phyloP scores from a whole-genome alignment of 2,329 filamentous ascomycete genomes.

The Colletotrichum magnum region DNA sequence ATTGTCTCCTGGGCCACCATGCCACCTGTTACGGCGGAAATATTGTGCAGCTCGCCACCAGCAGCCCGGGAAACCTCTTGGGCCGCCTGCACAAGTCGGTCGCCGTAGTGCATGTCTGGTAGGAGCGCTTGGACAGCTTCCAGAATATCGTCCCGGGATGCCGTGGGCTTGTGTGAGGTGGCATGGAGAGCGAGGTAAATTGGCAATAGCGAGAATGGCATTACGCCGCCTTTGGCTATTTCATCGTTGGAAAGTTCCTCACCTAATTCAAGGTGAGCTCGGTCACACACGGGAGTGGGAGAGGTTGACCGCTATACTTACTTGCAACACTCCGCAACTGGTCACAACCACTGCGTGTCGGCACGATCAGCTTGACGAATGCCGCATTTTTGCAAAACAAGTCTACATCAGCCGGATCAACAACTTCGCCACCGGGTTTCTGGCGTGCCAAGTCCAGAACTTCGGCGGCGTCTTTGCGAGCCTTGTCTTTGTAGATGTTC shows the following conservation, averaged over 20 bases:
- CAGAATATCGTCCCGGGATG: conserved; percentile 69
- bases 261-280: conserved; percentile 54
- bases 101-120: conserved; percentile 63
- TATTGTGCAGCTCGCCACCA: conserved; percentile 92
- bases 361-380: conserved; percentile 89
- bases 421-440: conserved; percentile 61
- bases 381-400: conserved; percentile 96
- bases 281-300: background rate
- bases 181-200: conserved; percentile 78
- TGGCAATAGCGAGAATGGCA: conserved; percentile 73
- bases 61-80: conserved; percentile 82
- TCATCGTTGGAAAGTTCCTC: conserved; percentile 69
- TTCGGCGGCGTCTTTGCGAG: conserved; percentile 82
- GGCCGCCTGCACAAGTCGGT: conserved; percentile 67
- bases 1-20: conserved; percentile 98
- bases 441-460: conserved; percentile 76
- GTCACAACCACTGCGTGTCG: conserved; percentile 58
- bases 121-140: conserved; percentile 57
- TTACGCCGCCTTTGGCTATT: conserved; percentile 61
- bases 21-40: conserved; percentile 87
- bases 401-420: conserved; percentile 84
- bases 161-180: conserved; percentile 60
- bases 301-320: conserved; percentile 54
- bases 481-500: conserved; percentile 92
- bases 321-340: conserved; percentile 67